Percentiles rank a stretch among this genome's conserved stretches.
Conservation (phyloP, 176 grass and related monocot genomes). For the Juncus effusus region DNA sequence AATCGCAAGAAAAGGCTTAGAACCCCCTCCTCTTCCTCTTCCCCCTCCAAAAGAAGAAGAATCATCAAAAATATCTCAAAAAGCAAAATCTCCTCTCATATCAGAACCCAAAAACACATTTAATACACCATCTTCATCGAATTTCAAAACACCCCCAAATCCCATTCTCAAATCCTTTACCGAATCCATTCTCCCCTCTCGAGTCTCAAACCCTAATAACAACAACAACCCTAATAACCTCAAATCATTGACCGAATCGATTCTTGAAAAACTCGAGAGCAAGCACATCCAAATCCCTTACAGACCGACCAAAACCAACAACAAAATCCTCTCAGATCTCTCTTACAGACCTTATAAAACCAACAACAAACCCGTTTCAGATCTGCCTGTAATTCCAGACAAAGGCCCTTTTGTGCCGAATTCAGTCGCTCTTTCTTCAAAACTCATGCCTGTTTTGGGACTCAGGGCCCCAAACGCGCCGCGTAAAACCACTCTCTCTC, state of each 20-base stretch:
- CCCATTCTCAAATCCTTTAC: not conserved
- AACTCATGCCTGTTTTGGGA: slow-evolving; percentile 61
- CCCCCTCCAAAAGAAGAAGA: slow-evolving; percentile 3
- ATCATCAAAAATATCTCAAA: too few relatives aligned
- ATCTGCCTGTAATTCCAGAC: slow-evolving; percentile 19
- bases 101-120: not conserved
- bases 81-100: not conserved
- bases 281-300: not conserved
- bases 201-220: not conserved
- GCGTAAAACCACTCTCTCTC: slow-evolving; percentile 10
- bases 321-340: slow-evolving; percentile 12
- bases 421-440: slow-evolving; percentile 38
- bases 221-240: not conserved
- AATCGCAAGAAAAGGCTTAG: slow-evolving; percentile 54
- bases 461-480: slow-evolving; percentile 87
- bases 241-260: slow-evolving; percentile 7
- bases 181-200: not conserved
- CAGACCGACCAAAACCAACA: slow-evolving; percentile 14
- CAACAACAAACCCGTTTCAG: slow-evolving; percentile 15
- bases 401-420: slow-evolving; percentile 40
- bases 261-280: slow-evolving; percentile 13
- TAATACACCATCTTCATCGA: not conserved
- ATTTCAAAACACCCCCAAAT: not conserved
- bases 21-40: slow-evolving; percentile 16
- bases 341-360: slow-evolving; percentile 3